phyloP scores from a whole-genome alignment of 805 yeast genomes.

The Monosporozyma aquatica region DNA sequence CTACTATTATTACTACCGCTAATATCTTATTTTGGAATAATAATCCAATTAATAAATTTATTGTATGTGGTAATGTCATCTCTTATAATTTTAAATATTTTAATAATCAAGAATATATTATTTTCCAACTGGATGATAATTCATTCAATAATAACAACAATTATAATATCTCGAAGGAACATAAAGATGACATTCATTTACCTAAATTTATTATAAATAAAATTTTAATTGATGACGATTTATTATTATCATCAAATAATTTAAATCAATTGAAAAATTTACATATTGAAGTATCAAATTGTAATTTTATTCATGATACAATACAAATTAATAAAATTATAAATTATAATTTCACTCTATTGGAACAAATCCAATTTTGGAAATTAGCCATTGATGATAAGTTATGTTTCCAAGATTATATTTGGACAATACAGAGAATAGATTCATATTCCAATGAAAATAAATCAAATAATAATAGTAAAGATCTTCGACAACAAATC shows the following conservation, averaged over 20 bases:
- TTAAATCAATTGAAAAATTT: not conserved
- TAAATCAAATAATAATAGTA: not conserved
- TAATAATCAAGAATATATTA: constrained; percentile 10
- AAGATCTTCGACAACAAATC: not conserved
- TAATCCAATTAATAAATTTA: constrained; percentile 35
- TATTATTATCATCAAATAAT: not conserved
- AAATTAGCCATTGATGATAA: not conserved
- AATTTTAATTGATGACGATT: not conserved
- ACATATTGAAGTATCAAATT: not conserved
- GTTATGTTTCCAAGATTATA: not conserved
- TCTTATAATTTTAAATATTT: constrained; percentile 19
- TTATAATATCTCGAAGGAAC: not conserved
- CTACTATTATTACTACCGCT: too few species aligned
- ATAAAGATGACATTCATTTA: too few species aligned
- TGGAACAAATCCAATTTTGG: constrained; percentile 3
- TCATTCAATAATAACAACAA: not conserved
- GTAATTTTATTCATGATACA: not conserved
- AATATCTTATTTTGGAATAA: constrained; percentile 29
- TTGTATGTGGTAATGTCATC: constrained; percentile 32
- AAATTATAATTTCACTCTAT: constrained; percentile 2
- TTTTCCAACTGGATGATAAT: constrained; percentile 2
- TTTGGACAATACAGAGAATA: not conserved
- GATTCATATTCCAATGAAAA: too few species aligned
- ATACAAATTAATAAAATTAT: not conserved
- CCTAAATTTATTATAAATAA: not conserved